Conservation (phyloP, 495 filamentous ascomycete genomes). For the Elasticomyces elasticus region DNA sequence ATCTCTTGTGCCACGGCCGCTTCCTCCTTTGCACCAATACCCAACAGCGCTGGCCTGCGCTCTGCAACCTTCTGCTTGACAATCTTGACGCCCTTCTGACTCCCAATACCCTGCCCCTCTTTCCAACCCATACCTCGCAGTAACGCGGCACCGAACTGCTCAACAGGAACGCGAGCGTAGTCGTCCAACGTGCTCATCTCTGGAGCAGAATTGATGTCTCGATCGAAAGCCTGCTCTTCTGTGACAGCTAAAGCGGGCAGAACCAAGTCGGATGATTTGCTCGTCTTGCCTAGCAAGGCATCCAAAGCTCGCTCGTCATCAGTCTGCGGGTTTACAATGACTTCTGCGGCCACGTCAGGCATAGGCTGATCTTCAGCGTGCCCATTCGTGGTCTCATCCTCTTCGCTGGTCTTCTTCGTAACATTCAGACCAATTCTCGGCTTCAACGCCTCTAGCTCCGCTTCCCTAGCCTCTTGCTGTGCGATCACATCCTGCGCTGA, state of each 20-base stretch:
- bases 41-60: conserved; percentile 67
- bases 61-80: conserved; percentile 43
- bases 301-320: conserved; percentile 73
- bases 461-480: conserved; percentile 25
- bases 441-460: conserved; percentile 13
- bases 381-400: not conserved
- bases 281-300: conserved; percentile 57
- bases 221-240: conserved; percentile 60
- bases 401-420: not conserved
- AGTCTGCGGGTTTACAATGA: conserved; percentile 28
- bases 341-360: not conserved
- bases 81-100: conserved; percentile 37
- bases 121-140: conserved; percentile 91
- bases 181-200: conserved; percentile 68
- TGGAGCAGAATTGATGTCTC: conserved; percentile 60
- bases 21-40: conserved; percentile 71
- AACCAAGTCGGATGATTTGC: conserved; percentile 49
- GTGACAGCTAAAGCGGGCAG: conserved; percentile 42
- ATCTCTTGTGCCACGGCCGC: conserved; percentile 63
- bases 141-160: conserved; percentile 83
- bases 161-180: conserved; percentile 80
- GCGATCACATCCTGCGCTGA: conserved; percentile 39
- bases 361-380: not conserved
- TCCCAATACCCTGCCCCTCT: conserved; percentile 64
- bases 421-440: conserved; percentile 18